Conservation (phyloP, 2,329 filamentous ascomycete genomes). For the Clonostachys sp. region DNA sequence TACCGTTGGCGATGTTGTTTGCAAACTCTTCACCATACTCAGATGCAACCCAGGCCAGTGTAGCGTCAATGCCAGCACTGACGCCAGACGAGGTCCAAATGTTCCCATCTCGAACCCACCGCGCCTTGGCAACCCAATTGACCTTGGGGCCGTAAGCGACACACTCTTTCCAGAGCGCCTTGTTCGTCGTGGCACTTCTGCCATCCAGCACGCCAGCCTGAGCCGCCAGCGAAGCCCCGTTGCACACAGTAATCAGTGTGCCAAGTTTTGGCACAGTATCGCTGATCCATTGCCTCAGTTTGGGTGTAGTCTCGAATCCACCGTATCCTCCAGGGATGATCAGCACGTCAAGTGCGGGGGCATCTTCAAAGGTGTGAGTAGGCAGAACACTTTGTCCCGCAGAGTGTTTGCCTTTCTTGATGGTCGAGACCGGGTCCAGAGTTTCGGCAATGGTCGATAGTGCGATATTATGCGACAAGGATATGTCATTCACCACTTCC, state of each 20-base stretch:
- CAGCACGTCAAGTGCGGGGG: constrained; percentile 28
- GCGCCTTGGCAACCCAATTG: constrained; percentile 45
- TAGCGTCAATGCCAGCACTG: constrained; percentile 57
- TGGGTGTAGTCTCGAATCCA: constrained; percentile 21
- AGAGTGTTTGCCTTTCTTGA: constrained; percentile 18
- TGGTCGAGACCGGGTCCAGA: constrained; percentile 30
- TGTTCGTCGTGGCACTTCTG: constrained; percentile 60
- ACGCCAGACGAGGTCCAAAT: constrained; percentile 55
- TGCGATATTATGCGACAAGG: constrained; percentile 20
- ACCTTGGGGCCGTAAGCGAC: constrained; percentile 39
- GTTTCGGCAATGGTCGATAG: constrained; percentile 31
- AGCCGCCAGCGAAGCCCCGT: constrained; percentile 53
- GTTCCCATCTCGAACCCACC: constrained; percentile 55
- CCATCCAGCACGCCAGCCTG: constrained; percentile 54
- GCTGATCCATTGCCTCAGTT: constrained; percentile 12
- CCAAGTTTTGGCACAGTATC: constrained; percentile 42
- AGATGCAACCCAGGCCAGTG: constrained; percentile 49
- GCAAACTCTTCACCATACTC: constrained; percentile 41
- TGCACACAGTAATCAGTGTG: constrained; percentile 60
- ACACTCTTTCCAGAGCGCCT: constrained; percentile 43
- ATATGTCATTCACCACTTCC: constrained; percentile 32
- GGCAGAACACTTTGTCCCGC: constrained; percentile 22
- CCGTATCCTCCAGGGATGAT: constrained; percentile 31
- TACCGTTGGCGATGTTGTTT: constrained; percentile 2
- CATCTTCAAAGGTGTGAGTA: constrained; percentile 27